Base-by-base conservation (phyloP, 257 asterid species). In the Cinchona pubescens region DNA sequence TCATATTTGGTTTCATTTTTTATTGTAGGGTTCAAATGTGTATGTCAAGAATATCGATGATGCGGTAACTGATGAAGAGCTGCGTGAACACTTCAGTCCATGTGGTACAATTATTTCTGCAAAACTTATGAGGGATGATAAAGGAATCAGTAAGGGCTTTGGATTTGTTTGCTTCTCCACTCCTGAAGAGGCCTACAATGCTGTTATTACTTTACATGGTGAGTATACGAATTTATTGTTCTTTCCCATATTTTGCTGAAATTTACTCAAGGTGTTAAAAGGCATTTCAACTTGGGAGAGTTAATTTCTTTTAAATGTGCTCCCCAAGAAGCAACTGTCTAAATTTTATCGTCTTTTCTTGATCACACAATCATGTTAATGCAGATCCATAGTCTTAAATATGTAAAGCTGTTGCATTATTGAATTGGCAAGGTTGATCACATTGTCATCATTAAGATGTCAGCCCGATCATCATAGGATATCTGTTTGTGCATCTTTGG, bases 91-190 rank as follows among this genome's bases (percentile, higher is more conserved):
- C 73, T 93, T 93, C 67, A 89, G 90, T 78, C 76, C 68, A 49
- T 93, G 96, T 85, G 98, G 96, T 40, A 79, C 84, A 42, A 90
- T 91, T 75, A 91, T 91, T 66, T 93, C 97, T 38, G 96, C 85
- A 21, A 91, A 84, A 80, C 77, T 91, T 69, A 93, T 93, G 98
- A 84, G 83, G 79, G 96, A 93, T 79, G 94, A 90, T 29, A 90
- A 87, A 79, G 97, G 96, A 78, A 55, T 87, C 53, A 87, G 92
- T 82, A 91, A 85, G 81, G 98, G 97, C 74, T 91, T 90, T 82
- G 98, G 97, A 74, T 93, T 93, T 82, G 92, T 91, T 72, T 93
- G 97, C 89, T 93, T 90, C 87, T 87, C 97, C 67, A 82, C 79
- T 6, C 91, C 93, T 9, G 92, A 86, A 78, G 97, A 91, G 84